phyloP scores from a whole-genome alignment of 768 basidiomycete species.

The Collybia mongolica region DNA sequence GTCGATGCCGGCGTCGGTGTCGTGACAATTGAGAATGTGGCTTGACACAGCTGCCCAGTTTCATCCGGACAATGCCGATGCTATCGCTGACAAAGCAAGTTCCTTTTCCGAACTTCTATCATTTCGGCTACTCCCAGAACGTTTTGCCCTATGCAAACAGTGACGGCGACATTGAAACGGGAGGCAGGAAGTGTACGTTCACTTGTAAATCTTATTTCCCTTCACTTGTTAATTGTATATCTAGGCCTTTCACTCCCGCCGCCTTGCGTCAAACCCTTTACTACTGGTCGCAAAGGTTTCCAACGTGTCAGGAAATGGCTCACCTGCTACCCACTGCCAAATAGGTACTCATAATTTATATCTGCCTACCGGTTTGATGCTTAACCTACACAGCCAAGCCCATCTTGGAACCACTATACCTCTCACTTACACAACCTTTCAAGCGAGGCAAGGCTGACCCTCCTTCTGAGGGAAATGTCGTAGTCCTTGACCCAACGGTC shows the following conservation, averaged over 20 bases:
- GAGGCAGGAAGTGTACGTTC: slow-evolving; percentile 2
- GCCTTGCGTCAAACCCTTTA: too few species aligned
- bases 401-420: slow-evolving; percentile 47
- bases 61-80: slow-evolving; percentile 25
- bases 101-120: slow-evolving; percentile 13
- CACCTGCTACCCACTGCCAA: slow-evolving; percentile 1
- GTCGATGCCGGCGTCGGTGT: slow-evolving; percentile 40
- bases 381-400: slow-evolving; percentile 30
- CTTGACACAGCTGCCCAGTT: slow-evolving; percentile 43
- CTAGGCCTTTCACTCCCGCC: too few species aligned
- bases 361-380: neutral
- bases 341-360: slow-evolving; percentile 6
- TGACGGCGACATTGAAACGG: neutral
- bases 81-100: slow-evolving; percentile 31
- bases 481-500: slow-evolving; percentile 73
- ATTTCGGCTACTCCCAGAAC: neutral
- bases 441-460: slow-evolving; percentile 40
- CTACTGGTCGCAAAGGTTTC: too few species aligned
- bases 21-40: slow-evolving; percentile 31
- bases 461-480: slow-evolving; percentile 42
- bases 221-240: too few species aligned
- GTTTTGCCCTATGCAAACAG: neutral
- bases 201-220: neutral
- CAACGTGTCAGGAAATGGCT: too few species aligned
- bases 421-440: slow-evolving; percentile 62